phyloP scores from a whole-genome alignment of 1,284 basidiomycete genomes.

The Melampsora americana region DNA sequence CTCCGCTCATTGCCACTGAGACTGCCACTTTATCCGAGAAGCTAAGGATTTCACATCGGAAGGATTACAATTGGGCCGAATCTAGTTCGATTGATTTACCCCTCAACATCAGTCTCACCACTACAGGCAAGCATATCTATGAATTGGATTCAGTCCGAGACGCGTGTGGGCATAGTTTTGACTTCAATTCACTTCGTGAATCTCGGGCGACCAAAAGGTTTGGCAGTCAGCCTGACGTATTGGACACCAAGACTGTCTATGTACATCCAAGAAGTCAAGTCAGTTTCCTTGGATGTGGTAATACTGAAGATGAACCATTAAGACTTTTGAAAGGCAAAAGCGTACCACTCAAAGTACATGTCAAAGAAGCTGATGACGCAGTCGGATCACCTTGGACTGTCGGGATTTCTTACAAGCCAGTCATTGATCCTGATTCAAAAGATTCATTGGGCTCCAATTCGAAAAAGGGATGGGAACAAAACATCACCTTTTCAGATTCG shows the following conservation, averaged over 20 bases:
- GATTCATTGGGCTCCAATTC: constrained; percentile 42
- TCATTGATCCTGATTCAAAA: constrained; percentile 48
- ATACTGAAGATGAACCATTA: constrained; percentile 62
- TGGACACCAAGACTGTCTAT: constrained; percentile 26
- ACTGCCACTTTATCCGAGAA: constrained; percentile 29
- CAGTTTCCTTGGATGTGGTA: constrained; percentile 38
- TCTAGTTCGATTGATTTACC: constrained; percentile 28
- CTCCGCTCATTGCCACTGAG: constrained; percentile 29
- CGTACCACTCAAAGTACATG: constrained; percentile 58
- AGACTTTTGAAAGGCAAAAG: constrained; percentile 71
- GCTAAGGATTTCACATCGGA: constrained; percentile 28
- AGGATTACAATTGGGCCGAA: constrained; percentile 43
- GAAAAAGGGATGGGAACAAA: constrained; percentile 10
- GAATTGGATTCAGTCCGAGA: constrained; percentile 21
- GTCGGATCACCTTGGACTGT: constrained; percentile 69
- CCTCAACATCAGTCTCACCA: constrained; percentile 27
- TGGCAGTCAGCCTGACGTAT: not conserved
- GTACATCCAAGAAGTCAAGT: constrained; percentile 41
- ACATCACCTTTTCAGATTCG: constrained; percentile 14
- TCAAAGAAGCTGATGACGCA: constrained; percentile 57
- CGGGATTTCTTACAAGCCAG: constrained; percentile 63
- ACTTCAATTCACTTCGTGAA: constrained; percentile 27
- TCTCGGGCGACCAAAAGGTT: not conserved
- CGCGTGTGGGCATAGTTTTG: constrained; percentile 35
- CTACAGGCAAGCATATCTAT: constrained; percentile 28